phyloP scores from a whole-genome alignment of 2,329 filamentous ascomycete genomes.

The Talaromyces pinophilus region DNA sequence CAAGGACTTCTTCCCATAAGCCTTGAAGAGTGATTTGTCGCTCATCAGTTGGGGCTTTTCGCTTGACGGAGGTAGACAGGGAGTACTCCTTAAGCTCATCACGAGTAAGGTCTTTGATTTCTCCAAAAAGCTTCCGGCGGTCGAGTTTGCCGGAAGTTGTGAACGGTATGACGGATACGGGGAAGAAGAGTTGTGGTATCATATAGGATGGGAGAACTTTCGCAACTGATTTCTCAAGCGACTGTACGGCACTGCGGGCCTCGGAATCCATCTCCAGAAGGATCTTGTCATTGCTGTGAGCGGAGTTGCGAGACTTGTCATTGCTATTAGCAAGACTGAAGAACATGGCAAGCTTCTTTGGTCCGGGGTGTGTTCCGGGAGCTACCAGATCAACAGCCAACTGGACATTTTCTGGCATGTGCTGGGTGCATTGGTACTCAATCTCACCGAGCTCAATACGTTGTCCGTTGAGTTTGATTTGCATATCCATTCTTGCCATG shows the following conservation, averaged over 20 bases:
- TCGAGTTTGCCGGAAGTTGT: slow-evolving; percentile 23
- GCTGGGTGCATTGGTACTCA: slow-evolving; percentile 32
- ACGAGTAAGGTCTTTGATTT: slow-evolving; percentile 40
- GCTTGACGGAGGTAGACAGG: slow-evolving; percentile 27
- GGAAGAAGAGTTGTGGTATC: slow-evolving; percentile 23
- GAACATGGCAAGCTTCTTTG: slow-evolving; percentile 38
- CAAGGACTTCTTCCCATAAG: slow-evolving; percentile 30
- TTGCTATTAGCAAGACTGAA: slow-evolving; percentile 32
- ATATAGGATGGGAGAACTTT: slow-evolving; percentile 25
- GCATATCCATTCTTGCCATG: slow-evolving; percentile 40
- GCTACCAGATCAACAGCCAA: slow-evolving; percentile 48
- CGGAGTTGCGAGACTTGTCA: neutral
- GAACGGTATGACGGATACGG: slow-evolving; percentile 19
- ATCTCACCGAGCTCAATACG: slow-evolving; percentile 48
- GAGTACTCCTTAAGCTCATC: slow-evolving; percentile 36
- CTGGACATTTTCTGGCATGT: slow-evolving; percentile 38
- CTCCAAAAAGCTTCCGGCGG: slow-evolving; percentile 25
- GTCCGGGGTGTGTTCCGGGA: slow-evolving; percentile 34
- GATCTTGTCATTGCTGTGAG: slow-evolving; percentile 26
- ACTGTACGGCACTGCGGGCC: slow-evolving; percentile 30
- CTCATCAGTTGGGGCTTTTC: slow-evolving; percentile 24
- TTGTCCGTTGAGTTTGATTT: slow-evolving; percentile 48
- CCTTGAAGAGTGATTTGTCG: slow-evolving; percentile 31
- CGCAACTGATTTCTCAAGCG: slow-evolving; percentile 31
- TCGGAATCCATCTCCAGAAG: slow-evolving; percentile 32